These are phyloP conservation scores for Trifolium fragiferum DNA, from an alignment of 306 rosid species.

Conservation along the genomic window DNA sequence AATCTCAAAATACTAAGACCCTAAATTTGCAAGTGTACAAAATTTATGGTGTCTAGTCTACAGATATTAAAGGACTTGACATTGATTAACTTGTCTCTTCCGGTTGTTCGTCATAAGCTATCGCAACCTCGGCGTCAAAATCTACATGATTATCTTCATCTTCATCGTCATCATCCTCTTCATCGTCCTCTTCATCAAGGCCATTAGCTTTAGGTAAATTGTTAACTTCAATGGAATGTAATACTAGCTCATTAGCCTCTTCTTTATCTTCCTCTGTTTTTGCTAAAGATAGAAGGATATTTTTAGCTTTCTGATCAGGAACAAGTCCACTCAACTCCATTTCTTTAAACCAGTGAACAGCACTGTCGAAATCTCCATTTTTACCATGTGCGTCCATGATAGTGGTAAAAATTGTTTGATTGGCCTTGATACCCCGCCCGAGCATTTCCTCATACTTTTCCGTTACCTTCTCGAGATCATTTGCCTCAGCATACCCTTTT, in stretches of 20 bases:
- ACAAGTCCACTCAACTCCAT: conserved; percentile 67
- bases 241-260: conserved; percentile 64
- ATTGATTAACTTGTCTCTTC: conserved; percentile 36
- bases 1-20: conserved; percentile 27
- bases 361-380: conserved; percentile 72
- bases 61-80: conserved; percentile 39
- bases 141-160: conserved; percentile 46
- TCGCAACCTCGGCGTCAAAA: conserved; percentile 29
- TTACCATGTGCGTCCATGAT: conserved; percentile 94
- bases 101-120: not conserved
- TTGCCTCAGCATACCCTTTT: conserved; percentile 81
- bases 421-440: conserved; percentile 60
- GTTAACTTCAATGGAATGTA: conserved; percentile 44
- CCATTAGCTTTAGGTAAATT: conserved; percentile 41
- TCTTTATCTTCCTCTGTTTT: conserved; percentile 63
- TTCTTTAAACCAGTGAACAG: conserved; percentile 88
- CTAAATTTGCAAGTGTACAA: conserved; percentile 45
- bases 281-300: conserved; percentile 77
- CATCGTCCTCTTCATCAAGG: conserved; percentile 43
- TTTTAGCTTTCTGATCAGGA: conserved; percentile 89
- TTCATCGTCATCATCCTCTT: conserved; percentile 39
- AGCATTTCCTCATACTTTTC: conserved; percentile 80
- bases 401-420: conserved; percentile 73
- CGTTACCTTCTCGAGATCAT: conserved; percentile 69
- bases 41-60: conserved; percentile 32